Base-by-base conservation (phyloP, 2,329 filamentous ascomycete species). In the Meredithiella fracta region DNA sequence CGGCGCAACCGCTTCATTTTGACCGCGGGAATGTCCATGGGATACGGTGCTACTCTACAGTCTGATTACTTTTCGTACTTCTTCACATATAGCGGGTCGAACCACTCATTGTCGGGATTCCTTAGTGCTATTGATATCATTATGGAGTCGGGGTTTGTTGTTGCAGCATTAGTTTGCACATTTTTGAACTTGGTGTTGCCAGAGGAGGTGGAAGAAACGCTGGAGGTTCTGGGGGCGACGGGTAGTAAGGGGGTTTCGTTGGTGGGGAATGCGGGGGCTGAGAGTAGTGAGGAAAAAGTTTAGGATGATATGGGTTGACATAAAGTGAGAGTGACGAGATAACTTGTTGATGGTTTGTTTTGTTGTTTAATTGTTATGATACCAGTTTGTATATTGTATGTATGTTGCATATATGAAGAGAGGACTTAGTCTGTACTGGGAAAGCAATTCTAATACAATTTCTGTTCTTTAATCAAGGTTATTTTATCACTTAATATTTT, bases 1-100 rank as follows among this genome's bases (percentile, higher is more conserved):
- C 78, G 86, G 38, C 80, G 87, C 53, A 90, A 85, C 63, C 77
- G 87, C 23, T 92, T 92, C 69, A 86, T 92, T 63, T 74, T 92
- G 9, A 89, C 87, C 0, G 83, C 85, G 0, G 79, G 82, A 0
- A 71, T 92, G 31, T 75, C 85, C 0, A 70, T 91, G 26, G 87
- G 87, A 31, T 86, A 86, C 60, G 80, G 81, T 56, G 82, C 82
- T 8, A 84, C 80, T 0, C 69, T 85, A 0, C 76, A 84, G 1
- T 78, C 79, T 0, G 76, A 68, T 29, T 89, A 85, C 72, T 88
- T 87, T 64, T 66, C 70, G 59, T 74, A 77, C 59, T 78, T 92
- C 54, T 88, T 92, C 65, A 84, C 81, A 2, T 90, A 90, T 64
- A 65, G 66, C 0, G 86, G 85, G 9, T 67, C 73, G 59, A 87